These are phyloP conservation scores for Solanum acaule DNA, from an alignment of 257 asterid species.

Conservation along the genomic window DNA sequence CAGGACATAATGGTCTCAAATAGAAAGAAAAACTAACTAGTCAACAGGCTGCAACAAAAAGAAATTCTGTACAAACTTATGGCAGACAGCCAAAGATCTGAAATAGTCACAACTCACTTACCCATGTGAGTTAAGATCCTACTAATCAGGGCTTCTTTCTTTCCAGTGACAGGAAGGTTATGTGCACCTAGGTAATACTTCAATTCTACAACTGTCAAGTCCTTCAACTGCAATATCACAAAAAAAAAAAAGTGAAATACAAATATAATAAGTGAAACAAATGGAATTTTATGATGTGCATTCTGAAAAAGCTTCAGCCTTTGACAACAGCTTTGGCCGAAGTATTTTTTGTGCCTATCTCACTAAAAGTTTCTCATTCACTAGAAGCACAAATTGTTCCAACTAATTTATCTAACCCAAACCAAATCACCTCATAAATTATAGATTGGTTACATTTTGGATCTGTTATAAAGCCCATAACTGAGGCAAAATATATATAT, in stretches of 20 bases:
- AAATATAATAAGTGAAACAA: background rate
- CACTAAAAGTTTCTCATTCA: background rate
- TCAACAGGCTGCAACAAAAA: background rate
- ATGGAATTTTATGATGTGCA: background rate
- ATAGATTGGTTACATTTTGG: background rate
- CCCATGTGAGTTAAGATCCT: conserved; percentile 89
- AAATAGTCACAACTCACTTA: conserved; percentile 20
- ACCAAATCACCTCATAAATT: background rate
- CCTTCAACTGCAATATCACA: conserved; percentile 63
- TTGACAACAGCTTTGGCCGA: background rate
- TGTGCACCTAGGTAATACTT: conserved; percentile 59
- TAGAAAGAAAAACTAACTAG: background rate
- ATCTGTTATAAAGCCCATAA: background rate
- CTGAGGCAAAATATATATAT: background rate
- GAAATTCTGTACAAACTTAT: background rate
- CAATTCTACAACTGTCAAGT: conserved; percentile 63
- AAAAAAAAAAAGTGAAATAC: background rate
- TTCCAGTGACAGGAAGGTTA: conserved; percentile 57
- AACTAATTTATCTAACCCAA: background rate
- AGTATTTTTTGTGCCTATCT: background rate
- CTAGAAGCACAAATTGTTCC: background rate
- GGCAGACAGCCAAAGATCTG: background rate
- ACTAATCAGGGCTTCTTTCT: conserved; percentile 63
- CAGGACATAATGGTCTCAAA: background rate
- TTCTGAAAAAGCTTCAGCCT: background rate